Percentiles rank a stretch among this genome's conserved stretches.
phyloP scores from a whole-genome alignment of 2,329 filamentous ascomycete genomes.

The Verticillium albo-atrum region DNA sequence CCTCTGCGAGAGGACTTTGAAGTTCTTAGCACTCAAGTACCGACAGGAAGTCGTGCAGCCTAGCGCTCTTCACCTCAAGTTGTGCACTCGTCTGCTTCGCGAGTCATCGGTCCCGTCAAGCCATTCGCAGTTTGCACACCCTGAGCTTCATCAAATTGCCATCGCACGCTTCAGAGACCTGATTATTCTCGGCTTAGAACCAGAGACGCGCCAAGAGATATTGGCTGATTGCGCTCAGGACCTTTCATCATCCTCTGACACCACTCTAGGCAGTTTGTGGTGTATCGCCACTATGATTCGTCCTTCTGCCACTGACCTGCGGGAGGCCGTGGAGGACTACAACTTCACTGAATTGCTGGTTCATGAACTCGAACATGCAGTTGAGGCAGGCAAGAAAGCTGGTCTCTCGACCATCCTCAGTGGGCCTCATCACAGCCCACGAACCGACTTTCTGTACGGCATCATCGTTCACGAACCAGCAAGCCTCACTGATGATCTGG shows the following conservation, averaged over 20 bases:
- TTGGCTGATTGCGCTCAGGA: conserved; percentile 65
- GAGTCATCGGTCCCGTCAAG: conserved; percentile 59
- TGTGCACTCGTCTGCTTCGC: conserved; percentile 63
- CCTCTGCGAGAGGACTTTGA: conserved; percentile 56
- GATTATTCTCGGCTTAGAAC: conserved; percentile 49
- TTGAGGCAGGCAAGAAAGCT: conserved; percentile 32
- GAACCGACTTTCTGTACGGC: conserved; percentile 50
- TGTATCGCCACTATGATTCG: conserved; percentile 51
- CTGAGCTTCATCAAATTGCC: conserved; percentile 61
- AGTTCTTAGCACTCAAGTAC: conserved; percentile 30
- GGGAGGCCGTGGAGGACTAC: conserved; percentile 54
- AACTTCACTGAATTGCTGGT: conserved; percentile 58
- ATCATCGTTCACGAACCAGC: conserved; percentile 59
- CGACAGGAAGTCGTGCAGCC: background rate
- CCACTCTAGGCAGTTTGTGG: conserved; percentile 69
- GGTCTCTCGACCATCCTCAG: conserved; percentile 40
- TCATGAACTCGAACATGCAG: conserved; percentile 58
- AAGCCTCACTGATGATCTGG: conserved; percentile 58
- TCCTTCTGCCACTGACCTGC: conserved; percentile 47
- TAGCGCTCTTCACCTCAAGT: conserved; percentile 32
- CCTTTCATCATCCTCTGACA: conserved; percentile 57
- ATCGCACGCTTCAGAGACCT: conserved; percentile 56
- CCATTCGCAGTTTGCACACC: conserved; percentile 51
- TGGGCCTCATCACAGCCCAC: conserved; percentile 45
- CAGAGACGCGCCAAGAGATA: conserved; percentile 54